Conservation (phyloP, 371 early-diverging fungal genomes). For the Syncephalis fuscata region DNA sequence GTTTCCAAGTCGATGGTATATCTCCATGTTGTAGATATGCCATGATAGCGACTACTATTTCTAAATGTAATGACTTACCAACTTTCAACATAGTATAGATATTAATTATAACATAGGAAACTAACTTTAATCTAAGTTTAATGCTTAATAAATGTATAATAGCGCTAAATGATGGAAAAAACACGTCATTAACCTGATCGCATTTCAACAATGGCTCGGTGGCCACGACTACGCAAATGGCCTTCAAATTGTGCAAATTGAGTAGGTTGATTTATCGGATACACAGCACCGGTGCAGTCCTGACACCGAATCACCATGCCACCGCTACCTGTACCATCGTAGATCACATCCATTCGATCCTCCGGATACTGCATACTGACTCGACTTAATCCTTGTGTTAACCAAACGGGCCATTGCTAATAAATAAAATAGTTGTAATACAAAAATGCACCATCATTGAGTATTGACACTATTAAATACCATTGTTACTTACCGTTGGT, state of each 20-base stretch:
- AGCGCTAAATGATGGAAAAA: too few relatives aligned
- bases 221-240: constrained; percentile 16
- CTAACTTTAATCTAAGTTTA: too few relatives aligned
- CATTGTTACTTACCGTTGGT: too few relatives aligned
- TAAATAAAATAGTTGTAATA: neutral
- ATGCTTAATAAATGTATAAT: too few relatives aligned
- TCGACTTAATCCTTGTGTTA: constrained; percentile 10
- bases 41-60: too few relatives aligned
- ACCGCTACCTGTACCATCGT: constrained; percentile 1
- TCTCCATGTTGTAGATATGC: too few relatives aligned
- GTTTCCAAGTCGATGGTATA: too few relatives aligned
- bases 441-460: neutral
- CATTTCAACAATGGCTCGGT: constrained; percentile 12
- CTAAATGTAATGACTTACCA: too few relatives aligned
- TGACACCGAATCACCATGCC: constrained; percentile 10
- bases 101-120: too few relatives aligned
- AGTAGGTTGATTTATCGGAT: constrained; percentile 15
- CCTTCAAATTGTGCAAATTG: constrained; percentile 19
- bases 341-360: constrained; percentile 11
- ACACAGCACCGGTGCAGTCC: constrained; percentile 16
- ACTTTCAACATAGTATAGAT: too few relatives aligned
- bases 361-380: constrained; percentile 9
- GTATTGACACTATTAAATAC: neutral
- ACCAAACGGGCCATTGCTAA: constrained; percentile 7
- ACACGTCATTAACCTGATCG: neutral